Conservation (phyloP, 441 rosid species). For the Hura crepitans region DNA sequence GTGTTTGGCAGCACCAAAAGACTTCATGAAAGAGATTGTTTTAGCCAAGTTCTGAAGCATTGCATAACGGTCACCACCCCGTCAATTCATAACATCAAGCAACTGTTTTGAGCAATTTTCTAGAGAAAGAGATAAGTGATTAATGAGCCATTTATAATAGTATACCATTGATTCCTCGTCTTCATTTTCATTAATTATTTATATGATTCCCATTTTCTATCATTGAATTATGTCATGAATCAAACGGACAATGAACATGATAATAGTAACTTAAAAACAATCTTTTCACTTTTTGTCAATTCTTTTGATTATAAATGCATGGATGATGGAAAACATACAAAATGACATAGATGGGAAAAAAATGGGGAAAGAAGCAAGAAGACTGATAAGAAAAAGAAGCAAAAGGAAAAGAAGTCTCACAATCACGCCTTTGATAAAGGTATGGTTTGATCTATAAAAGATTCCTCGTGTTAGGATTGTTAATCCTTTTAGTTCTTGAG, state of each 20-base stretch:
- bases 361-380: constrained; percentile 40
- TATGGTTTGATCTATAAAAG: constrained; percentile 12
- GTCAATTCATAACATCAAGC: no score
- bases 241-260: not conserved
- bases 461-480: no score
- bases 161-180: no score
- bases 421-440: constrained; percentile 66
- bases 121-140: no score
- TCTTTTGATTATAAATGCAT: constrained; percentile 15
- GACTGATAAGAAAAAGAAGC: constrained; percentile 46
- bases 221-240: no score
- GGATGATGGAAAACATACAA: constrained; percentile 56
- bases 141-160: no score
- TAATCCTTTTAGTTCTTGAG: no score
- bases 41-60: constrained; percentile 37
- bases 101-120: no score
- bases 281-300: not conserved
- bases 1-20: constrained; percentile 42
- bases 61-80: no score
- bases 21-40: constrained; percentile 44
- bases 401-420: constrained; percentile 55
- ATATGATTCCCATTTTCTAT: no score
- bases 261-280: not conserved
- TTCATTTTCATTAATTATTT: no score
- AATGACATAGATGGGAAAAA: constrained; percentile 48